phyloP scores from a whole-genome alignment of 148 eudicot species.

The Pouteria glomerata region DNA sequence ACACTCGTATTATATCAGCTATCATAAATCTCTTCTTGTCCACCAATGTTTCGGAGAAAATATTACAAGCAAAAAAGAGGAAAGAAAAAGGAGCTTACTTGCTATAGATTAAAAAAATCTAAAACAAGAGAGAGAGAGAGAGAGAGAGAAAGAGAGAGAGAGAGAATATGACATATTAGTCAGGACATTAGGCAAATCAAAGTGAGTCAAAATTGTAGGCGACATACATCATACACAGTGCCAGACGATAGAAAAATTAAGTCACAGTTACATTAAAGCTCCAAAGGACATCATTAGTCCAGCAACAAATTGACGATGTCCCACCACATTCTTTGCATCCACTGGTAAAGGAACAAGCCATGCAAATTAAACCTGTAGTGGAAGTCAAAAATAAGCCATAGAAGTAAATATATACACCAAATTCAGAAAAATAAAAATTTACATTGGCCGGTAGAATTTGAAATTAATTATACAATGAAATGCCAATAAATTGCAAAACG shows the following conservation, averaged over 20 bases:
- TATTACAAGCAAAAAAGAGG: neutral
- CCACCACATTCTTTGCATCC: neutral
- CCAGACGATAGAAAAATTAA: neutral
- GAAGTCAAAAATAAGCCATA: conserved; percentile 5
- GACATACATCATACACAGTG: neutral
- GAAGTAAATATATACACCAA: neutral
- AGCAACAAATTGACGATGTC: neutral
- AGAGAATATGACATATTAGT: neutral
- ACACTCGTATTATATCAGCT: neutral
- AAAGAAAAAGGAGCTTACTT: neutral
- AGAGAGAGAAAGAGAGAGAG: neutral
- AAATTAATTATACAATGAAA: neutral
- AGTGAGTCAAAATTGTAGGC: conserved; percentile 12
- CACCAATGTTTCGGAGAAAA: neutral
- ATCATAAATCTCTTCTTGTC: conserved; percentile 2
- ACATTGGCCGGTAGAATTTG: neutral
- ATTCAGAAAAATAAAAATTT: neutral
- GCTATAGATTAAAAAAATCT: neutral
- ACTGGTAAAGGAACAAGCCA: neutral
- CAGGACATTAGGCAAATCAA: neutral
- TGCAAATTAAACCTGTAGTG: neutral
- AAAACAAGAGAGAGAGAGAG: neutral
- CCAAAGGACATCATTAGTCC: neutral
- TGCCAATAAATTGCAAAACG: neutral
- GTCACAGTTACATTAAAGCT: conserved; percentile 2